These are phyloP conservation scores for Cubamyces sp. DNA, from an alignment of 768 basidiomycete genomes.

Conservation along the genomic window DNA sequence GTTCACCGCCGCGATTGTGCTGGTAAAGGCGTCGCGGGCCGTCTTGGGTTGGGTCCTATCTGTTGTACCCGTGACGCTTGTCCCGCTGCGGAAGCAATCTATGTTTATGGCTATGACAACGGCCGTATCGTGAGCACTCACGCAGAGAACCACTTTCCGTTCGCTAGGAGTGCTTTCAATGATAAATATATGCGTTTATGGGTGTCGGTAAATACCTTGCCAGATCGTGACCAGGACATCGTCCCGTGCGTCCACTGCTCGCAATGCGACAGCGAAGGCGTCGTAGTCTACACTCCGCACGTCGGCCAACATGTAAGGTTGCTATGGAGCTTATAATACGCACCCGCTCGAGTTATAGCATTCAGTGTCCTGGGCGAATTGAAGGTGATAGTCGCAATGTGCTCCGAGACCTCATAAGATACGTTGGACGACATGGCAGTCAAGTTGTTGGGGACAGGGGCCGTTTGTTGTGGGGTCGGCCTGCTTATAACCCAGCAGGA, in stretches of 20 bases:
- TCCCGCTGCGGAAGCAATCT: constrained; percentile 48
- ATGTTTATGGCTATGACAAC: background rate
- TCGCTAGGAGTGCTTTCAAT: constrained; percentile 43
- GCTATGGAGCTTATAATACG: background rate
- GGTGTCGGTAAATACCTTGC: constrained; percentile 51
- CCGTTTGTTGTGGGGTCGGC: background rate
- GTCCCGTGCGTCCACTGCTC: constrained; percentile 58
- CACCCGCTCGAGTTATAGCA: constrained; percentile 57
- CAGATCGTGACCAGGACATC: constrained; percentile 70
- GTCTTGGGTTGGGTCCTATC: constrained; percentile 18
- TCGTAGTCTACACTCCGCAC: constrained; percentile 54
- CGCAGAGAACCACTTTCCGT: constrained; percentile 77
- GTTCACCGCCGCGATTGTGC: constrained; percentile 52
- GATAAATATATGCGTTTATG: background rate
- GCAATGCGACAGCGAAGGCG: constrained; percentile 57
- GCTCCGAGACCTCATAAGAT: constrained; percentile 51
- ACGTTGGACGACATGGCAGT: constrained; percentile 46
- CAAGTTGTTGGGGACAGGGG: background rate
- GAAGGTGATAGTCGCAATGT: constrained; percentile 72
- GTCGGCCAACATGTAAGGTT: too few species aligned
- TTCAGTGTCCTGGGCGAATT: constrained; percentile 64
- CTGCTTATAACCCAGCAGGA: background rate
- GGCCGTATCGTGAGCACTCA: constrained; percentile 38
- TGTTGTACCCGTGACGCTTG: constrained; percentile 31
- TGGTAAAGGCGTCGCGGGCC: constrained; percentile 51